Evolutionary conservation across 2,329 filamentous ascomycete species (phyloP), one percentile per base, ranked within the genome.

Genomic region (Laburnicola sp.): DNA sequence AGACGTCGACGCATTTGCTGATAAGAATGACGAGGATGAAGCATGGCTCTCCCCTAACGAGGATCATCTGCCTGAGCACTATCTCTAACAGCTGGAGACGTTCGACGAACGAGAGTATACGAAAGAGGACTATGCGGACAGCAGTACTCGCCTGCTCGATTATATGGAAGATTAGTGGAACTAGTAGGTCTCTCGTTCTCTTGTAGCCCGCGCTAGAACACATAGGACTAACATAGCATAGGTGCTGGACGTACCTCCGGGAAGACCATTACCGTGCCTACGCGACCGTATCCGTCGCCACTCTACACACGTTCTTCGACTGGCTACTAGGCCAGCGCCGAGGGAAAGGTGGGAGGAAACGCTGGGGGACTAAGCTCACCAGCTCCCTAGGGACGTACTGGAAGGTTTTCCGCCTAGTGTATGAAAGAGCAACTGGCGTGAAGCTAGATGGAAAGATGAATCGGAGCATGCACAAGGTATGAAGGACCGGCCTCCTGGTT

Each of bases 91-190:
- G 16, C 16, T 16, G 16, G 16, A 16, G 16, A 16, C 16, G 16
- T 16, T 16, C 16, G 1, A 16, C 16, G 16, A 16, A 16, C 16
- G 16, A 16, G 16, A 16, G 16, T 16, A 16, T 16, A 16, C 16
- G 16, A 16, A 16, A 16, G 16, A 16, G 16, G 16, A 16, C 16
- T 16, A 16, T 16, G 16, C 16, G 16, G 16, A 16, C 16, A 16
- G 16, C 16, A 16, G 16, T 16, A 16, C 16, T 50, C 38, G 41
- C 40, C 50, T 59, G 9, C 36, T 62, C 3, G 43, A 62, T 55
- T 26, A 25, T 46, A 58, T 62, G 10, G 47, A 65, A 57, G 53
- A 54, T 42, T 32, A 58, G 50, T 64, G 34, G 54, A 52, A 57
- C 43, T n/a, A 56, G 60, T 64, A 60, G 11, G 42, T 56, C 36